phyloP scores from a whole-genome alignment of 495 filamentous ascomycete species.

The Neurospora discreta region DNA sequence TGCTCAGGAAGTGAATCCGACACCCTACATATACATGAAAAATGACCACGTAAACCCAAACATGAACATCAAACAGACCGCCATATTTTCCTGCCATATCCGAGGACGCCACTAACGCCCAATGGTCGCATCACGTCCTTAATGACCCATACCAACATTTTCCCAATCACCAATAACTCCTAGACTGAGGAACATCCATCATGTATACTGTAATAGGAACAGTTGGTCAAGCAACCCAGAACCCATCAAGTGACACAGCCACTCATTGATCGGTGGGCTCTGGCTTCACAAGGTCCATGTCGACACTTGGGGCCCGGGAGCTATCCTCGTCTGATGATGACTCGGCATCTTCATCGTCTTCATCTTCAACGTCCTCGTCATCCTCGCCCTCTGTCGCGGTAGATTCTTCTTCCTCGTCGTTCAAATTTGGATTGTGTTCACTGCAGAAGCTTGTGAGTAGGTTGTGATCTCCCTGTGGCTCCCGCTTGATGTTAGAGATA shows the following conservation, averaged over 20 bases:
- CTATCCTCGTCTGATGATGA: background rate
- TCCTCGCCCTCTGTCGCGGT: background rate
- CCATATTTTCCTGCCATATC: background rate
- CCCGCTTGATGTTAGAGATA: background rate
- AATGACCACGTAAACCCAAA: background rate
- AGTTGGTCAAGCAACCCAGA: background rate
- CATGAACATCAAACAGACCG: background rate
- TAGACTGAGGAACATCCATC: background rate
- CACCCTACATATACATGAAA: background rate
- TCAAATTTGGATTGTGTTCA: background rate
- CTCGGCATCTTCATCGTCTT: background rate
- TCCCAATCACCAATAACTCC: background rate
- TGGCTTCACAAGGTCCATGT: background rate
- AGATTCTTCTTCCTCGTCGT: background rate
- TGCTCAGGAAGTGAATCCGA: background rate
- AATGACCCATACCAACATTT: background rate
- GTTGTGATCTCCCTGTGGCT: background rate
- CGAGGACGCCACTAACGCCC: background rate
- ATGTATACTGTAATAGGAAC: background rate
- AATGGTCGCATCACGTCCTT: background rate
- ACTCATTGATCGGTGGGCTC: background rate
- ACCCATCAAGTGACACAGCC: background rate
- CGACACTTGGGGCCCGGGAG: background rate
- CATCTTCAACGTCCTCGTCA: background rate
- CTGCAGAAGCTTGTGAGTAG: background rate